These are phyloP conservation scores for Brassica balearica DNA, from an alignment of 441 rosid genomes.

Conservation along the genomic window DNA sequence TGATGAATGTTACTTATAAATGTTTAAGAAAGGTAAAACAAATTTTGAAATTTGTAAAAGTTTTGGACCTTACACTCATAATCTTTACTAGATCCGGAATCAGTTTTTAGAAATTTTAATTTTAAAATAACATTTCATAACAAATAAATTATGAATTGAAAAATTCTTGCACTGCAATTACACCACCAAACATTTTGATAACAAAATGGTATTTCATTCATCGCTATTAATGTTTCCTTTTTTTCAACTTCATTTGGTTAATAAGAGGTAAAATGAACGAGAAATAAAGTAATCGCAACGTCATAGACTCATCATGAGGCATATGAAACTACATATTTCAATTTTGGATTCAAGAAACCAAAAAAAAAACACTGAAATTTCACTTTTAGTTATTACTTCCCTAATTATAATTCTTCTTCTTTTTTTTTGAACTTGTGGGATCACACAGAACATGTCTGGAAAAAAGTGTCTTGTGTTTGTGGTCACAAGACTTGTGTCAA, in stretches of 20 bases:
- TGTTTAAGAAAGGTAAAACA: neutral
- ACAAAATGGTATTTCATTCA: neutral
- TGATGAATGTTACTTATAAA: neutral
- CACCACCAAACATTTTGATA: neutral
- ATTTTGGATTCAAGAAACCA: conserved; percentile 19
- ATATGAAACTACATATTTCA: conserved; percentile 10
- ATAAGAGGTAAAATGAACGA: neutral
- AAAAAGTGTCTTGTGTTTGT: conserved; percentile 20
- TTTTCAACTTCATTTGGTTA: neutral
- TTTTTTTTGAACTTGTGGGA: conserved; percentile 22
- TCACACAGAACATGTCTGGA: conserved; percentile 37
- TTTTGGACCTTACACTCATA: neutral
- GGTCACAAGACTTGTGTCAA: conserved; percentile 41
- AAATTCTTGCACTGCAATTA: neutral
- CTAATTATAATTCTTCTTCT: neutral
- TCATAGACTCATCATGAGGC: conserved; percentile 7
- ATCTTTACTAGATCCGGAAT: neutral
- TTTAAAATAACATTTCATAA: neutral
- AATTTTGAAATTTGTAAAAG: neutral
- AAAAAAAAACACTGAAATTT: conserved; percentile 21
- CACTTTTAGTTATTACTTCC: conserved; percentile 27
- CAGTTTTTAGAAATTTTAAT: neutral
- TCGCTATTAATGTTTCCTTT: neutral
- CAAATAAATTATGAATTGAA: neutral
- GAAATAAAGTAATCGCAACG: neutral